Conservation (phyloP, 1,284 basidiomycete species). For the Ustilago lituana region DNA sequence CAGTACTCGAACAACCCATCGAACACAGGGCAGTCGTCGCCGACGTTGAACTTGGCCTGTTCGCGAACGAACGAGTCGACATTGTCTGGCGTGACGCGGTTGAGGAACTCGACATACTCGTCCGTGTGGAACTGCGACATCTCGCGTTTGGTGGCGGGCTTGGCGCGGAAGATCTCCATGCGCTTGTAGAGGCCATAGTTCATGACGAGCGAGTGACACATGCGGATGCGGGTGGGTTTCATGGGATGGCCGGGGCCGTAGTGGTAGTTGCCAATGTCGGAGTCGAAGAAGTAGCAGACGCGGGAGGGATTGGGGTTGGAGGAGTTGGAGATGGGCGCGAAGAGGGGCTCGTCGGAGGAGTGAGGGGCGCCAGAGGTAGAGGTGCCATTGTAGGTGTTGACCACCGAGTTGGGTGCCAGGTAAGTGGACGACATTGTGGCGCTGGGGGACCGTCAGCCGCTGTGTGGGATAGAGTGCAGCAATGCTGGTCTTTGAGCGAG, state of each 20-base stretch:
- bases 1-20: constrained; percentile 98
- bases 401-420: constrained; percentile 38
- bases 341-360: constrained; percentile 36
- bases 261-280: constrained; percentile 97
- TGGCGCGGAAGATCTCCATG: constrained; percentile 77
- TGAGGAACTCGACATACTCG: constrained; percentile 90
- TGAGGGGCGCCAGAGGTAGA: constrained; percentile 12
- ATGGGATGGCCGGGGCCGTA: constrained; percentile 88
- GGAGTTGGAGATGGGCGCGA: constrained; percentile 48
- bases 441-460: too few species aligned
- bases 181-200: constrained; percentile 82
- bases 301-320: constrained; percentile 52
- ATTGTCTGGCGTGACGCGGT: constrained; percentile 83
- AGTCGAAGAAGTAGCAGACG: constrained; percentile 74
- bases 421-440: constrained; percentile 50
- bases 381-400: constrained; percentile 32
- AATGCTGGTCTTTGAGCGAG: too few species aligned
- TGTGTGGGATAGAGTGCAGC: too few species aligned
- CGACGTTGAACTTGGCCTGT: constrained; percentile 93
- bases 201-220: constrained; percentile 99
- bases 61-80: constrained; percentile 89
- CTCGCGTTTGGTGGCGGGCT: constrained; percentile 97
- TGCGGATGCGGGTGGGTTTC: constrained; percentile 78
- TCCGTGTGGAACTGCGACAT: constrained; percentile 96
- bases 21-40: constrained; percentile 97